Base-by-base conservation (phyloP, 805 yeast species). In the Lipomyces starkeyi region DNA sequence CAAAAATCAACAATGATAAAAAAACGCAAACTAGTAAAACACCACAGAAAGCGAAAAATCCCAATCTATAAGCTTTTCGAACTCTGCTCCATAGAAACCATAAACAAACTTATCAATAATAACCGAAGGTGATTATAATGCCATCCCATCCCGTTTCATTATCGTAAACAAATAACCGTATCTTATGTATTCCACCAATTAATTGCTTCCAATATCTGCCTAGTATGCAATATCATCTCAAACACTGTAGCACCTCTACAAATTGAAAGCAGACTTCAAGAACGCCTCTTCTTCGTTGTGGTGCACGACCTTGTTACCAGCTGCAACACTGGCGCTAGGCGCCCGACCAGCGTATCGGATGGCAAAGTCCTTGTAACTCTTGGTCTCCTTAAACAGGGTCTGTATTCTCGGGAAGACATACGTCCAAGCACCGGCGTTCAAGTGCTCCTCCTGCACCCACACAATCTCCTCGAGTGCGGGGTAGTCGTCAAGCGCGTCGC, bases 371-470 rank as follows among this genome's bases (percentile, higher is more conserved):
- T 85, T 82, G 82, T 90, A 89, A 69, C 83, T 83, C 62, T 87
- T 86, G 69, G 97, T 89, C 82, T 92, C 93, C 74, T 84, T 84
- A 80, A 94, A 80, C 55, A 89, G 85, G 58, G 97, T 91, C 69
- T 83, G 82, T 64, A 95, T 80, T 83, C 99, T 91, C 79, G 98
- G 99, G 69, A 85, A 83, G 65, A 85, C 94, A 77, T 78, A 92
- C 29, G 89, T 77, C 90, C 90, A 93, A 58, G 91, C 83, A 81
- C 99, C 99, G 88, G 94, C 94, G 84, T 95, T 95, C 82, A 95
- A 85, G 76, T 98, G 98, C 85, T 95, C 99, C 83, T 95, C 99
- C 84, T 95, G 99, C 82, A 96, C 90, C 94, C 93, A 95, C 59
- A 93, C 96, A 74, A 95, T 83, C 79, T 95, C 99, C 80, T 90